These are phyloP conservation scores for Blastomyces percursus DNA, from an alignment of 2,329 filamentous ascomycete genomes.

Conservation along the genomic window DNA sequence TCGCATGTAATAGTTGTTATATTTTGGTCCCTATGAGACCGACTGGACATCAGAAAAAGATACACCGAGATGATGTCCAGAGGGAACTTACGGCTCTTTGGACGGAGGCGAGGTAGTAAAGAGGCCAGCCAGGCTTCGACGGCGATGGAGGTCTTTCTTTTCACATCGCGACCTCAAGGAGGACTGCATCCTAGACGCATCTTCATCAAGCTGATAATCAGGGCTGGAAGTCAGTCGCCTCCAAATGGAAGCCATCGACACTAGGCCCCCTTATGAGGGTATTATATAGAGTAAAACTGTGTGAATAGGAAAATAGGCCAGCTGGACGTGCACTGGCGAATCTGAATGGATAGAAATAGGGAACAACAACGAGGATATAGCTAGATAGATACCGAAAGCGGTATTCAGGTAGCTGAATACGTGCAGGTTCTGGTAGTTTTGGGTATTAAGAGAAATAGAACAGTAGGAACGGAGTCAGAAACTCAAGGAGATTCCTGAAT, in stretches of 20 bases:
- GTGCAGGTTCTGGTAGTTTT: background rate
- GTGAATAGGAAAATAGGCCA: background rate
- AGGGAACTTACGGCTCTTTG: background rate
- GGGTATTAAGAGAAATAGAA: background rate
- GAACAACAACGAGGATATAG: background rate
- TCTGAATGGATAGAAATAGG: no score
- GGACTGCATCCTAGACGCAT: background rate
- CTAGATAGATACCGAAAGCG: background rate
- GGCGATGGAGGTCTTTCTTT: background rate
- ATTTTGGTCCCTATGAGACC: background rate
- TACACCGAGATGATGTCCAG: background rate
- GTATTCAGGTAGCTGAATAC: background rate
- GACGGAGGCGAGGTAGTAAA: background rate
- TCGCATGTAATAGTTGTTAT: conserved; percentile 17
- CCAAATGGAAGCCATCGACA: background rate
- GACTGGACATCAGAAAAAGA: background rate
- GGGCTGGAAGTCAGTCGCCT: background rate
- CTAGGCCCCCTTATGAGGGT: background rate
- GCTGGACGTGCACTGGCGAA: background rate
- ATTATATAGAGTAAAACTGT: background rate
- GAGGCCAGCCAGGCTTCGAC: conserved; percentile 6
- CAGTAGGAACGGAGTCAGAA: background rate
- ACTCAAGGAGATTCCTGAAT: background rate
- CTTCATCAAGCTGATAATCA: background rate
- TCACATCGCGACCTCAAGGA: background rate